A percentile compares a stretch with the other conserved stretches of the same genome.
phyloP scores from a whole-genome alignment of 441 rosid genomes.

The Gossypium trilobum region DNA sequence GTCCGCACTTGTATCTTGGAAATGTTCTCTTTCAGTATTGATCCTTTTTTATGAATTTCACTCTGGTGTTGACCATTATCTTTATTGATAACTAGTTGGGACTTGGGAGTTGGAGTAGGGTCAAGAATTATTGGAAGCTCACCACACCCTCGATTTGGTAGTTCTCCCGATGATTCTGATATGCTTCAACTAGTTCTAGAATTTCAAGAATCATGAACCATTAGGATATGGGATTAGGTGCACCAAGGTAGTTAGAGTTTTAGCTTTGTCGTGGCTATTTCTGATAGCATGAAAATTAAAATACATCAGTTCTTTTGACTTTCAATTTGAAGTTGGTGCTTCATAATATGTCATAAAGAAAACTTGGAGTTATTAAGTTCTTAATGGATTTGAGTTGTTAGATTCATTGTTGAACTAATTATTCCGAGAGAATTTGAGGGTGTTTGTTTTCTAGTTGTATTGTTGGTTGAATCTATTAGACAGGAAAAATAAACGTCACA shows the following conservation, averaged over 20 bases:
- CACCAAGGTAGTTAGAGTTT: not conserved
- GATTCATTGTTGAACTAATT: not conserved
- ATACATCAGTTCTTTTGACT: not conserved
- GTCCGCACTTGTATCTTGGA: not conserved
- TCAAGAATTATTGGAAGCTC: not conserved
- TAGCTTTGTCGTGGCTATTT: not conserved
- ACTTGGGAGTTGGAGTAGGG: not conserved
- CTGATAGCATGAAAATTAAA: slow-evolving; percentile 1
- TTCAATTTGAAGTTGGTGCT: not conserved
- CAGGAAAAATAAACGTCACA: not conserved
- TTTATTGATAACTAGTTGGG: not conserved
- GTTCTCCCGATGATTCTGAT: not conserved
- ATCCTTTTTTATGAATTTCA: not conserved
- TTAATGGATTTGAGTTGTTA: not conserved
- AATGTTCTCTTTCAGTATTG: not conserved
- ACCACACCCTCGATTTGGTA: not conserved
- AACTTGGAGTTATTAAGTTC: not conserved
- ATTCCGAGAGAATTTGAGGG: not conserved
- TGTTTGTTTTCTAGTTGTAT: not conserved
- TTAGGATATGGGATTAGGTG: not conserved
- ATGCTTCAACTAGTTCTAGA: not conserved
- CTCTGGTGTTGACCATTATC: not conserved
- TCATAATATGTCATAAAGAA: slow-evolving; percentile 1
- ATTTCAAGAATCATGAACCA: not conserved
- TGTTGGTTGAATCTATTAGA: not conserved